phyloP scores from a whole-genome alignment of 2,329 filamentous ascomycete species.

The Grosmannia clavigera region DNA sequence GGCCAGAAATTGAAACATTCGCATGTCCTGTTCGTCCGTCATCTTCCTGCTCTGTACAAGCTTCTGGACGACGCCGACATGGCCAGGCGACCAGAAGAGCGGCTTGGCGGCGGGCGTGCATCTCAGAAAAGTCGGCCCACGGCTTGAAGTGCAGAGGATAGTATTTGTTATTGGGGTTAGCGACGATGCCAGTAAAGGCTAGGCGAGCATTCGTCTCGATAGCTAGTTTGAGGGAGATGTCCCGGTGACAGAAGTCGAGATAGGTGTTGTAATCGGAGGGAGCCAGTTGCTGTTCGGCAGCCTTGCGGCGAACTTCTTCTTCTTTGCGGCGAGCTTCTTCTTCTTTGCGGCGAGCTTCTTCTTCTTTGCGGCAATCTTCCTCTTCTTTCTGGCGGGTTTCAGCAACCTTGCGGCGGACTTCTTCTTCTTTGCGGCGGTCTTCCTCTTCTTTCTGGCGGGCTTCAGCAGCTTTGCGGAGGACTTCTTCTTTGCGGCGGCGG shows the following conservation, averaged over 20 bases:
- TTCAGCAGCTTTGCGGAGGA: too few relatives aligned
- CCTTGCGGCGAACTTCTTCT: not conserved
- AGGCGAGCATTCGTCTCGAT: not conserved
- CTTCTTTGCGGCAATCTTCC: too few relatives aligned
- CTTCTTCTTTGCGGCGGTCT: too few relatives aligned
- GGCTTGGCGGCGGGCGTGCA: not conserved
- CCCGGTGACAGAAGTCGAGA: not conserved
- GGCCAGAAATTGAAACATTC: not conserved
- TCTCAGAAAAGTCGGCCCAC: not conserved
- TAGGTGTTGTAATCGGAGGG: not conserved
- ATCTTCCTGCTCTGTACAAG: not conserved
- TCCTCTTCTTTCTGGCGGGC: too few relatives aligned
- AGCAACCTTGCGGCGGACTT: too few relatives aligned
- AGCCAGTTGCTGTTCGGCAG: constrained; percentile 16
- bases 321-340: too few relatives aligned
- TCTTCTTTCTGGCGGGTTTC: too few relatives aligned
- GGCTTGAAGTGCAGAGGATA: constrained; percentile 1
- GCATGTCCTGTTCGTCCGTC: constrained; percentile 1
- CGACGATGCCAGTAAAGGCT: not conserved
- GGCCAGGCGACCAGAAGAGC: not conserved
- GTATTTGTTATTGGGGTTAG: constrained; percentile 1
- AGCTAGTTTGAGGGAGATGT: not conserved
- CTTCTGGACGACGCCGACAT: not conserved
- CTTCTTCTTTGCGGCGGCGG: too few relatives aligned
- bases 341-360: too few relatives aligned